A percentile compares a stretch with the other conserved stretches of the same genome.
phyloP scores from a whole-genome alignment of 2,329 filamentous ascomycete genomes.

The Xylaria hypoxylon region DNA sequence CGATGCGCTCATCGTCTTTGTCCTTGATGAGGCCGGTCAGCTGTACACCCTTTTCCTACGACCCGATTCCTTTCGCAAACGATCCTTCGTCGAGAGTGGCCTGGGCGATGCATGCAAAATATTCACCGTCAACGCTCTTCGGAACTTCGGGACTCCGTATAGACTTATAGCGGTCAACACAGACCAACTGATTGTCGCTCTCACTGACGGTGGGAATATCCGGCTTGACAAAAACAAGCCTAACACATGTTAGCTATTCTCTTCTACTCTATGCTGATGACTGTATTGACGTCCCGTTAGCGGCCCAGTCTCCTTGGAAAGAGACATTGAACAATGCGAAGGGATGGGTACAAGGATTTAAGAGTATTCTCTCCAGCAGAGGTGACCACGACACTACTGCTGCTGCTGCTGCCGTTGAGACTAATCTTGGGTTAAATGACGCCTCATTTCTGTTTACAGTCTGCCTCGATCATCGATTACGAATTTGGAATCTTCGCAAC shows the following conservation, averaged over 20 bases:
- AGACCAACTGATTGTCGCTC: conserved; percentile 80
- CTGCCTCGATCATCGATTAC: conserved; percentile 87
- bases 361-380: conserved; percentile 72
- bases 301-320: conserved; percentile 65
- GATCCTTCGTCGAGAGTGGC: conserved; percentile 76
- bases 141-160: conserved; percentile 80
- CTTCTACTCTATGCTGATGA: background rate
- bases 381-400: conserved; percentile 74
- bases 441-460: conserved; percentile 77
- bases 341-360: conserved; percentile 75
- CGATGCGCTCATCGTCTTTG: conserved; percentile 68
- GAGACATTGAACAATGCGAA: conserved; percentile 80
- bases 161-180: conserved; percentile 80
- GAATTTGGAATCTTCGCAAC: conserved; percentile 88
- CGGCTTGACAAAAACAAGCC: conserved; percentile 71
- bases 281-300: conserved; percentile 46
- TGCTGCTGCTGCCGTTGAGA: conserved; percentile 71
- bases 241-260: conserved; percentile 58
- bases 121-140: conserved; percentile 76
- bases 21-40: conserved; percentile 76
- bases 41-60: conserved; percentile 88
- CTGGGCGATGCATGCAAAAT: conserved; percentile 82
- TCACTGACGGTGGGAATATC: conserved; percentile 82
- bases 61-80: conserved; percentile 82
- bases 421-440: conserved; percentile 62